These are phyloP conservation scores for Melanopsichium pennsylvanicum DNA, from an alignment of 1,284 basidiomycete species.

Conservation along the genomic window DNA sequence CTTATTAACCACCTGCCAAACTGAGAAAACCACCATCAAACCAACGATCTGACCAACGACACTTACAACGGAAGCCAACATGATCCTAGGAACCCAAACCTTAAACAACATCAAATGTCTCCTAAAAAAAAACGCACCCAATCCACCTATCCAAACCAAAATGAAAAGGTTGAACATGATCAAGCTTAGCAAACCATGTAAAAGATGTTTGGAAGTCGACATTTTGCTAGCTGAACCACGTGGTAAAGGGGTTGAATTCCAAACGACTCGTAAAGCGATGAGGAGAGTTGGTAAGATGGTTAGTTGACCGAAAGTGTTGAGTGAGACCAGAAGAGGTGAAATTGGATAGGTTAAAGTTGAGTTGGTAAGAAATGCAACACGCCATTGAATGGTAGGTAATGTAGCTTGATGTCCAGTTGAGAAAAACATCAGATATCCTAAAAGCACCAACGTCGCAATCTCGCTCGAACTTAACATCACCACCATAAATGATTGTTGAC, in stretches of 20 bases:
- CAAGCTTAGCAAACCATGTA: constrained; percentile 72
- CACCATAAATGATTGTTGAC: no score
- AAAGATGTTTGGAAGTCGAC: constrained; percentile 30
- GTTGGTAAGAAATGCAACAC: constrained; percentile 78
- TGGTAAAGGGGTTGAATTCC: constrained; percentile 79
- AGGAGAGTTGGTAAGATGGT: constrained; percentile 74
- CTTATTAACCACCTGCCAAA: constrained; percentile 46
- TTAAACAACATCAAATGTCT: constrained; percentile 99
- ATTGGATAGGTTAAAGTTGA: constrained; percentile 76
- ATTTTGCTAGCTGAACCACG: constrained; percentile 16
- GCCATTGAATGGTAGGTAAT: constrained; percentile 93
- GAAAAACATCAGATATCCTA: constrained; percentile 75
- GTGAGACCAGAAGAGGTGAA: constrained; percentile 78
- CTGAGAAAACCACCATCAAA: constrained; percentile 55
- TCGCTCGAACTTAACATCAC: constrained; percentile 39
- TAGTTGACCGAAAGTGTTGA: constrained; percentile 82
- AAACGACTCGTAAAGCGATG: constrained; percentile 78
- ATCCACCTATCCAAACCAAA: constrained; percentile 65
- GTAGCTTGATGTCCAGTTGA: constrained; percentile 90
- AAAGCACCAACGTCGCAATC: constrained; percentile 31
- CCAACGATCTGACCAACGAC: constrained; percentile 68
- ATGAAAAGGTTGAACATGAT: constrained; percentile 77
- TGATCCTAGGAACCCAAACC: constrained; percentile 93
- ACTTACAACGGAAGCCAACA: constrained; percentile 73
- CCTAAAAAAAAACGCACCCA: constrained; percentile 78